Evolutionary conservation across 2,329 filamentous ascomycete species (phyloP), one percentile per base, ranked within the genome.

Genomic region (Venturia asperata): DNA sequence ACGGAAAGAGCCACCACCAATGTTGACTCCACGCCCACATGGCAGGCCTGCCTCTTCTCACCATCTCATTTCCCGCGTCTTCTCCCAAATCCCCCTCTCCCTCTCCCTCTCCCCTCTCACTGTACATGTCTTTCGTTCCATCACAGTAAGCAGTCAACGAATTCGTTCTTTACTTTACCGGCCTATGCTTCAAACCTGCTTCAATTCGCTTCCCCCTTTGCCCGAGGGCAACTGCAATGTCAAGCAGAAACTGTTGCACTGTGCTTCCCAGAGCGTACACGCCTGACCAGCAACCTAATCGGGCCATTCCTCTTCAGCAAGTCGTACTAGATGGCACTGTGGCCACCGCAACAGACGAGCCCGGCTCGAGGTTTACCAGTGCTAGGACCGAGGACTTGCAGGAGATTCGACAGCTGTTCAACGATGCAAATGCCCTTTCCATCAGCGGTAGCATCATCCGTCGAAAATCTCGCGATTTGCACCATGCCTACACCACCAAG

Each of bases 331-430:
- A 58, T 37, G 52, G 52, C 15, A 19, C 52, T 58, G 52, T 58
- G 30, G 15, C 61, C 27, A 52, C n/a, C 15, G n/a, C 41, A 39
- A 19, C 21, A 17, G 61, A 49, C n/a, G 61, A 39, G 42, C 24
- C 63, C 41, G 56, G 43, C n/a, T 66, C 64, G 21, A 52, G 61
- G 19, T 64, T 45, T 30, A 66, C 61, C 27, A 66, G 60, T 34
- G 61, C 49, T 19, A 39, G 64, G 27, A 66, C 60, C n/a, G 64
- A 66, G 45, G 61, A 66, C n/a, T 58, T 66, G 42, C 64, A 49
- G 34, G 60, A 63, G n/a, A 56, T 66, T 27, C 60, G 42, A 64
- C 61, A 61, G 6, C 13, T 66, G 30, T 66, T 66, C 61, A 11
- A 64, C 9, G 27, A 39, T 43, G 42, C 62, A 4, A 58, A 47